These are phyloP conservation scores for Huntiella decipiens DNA, from an alignment of 2,329 filamentous ascomycete species.

Conservation along the genomic window DNA sequence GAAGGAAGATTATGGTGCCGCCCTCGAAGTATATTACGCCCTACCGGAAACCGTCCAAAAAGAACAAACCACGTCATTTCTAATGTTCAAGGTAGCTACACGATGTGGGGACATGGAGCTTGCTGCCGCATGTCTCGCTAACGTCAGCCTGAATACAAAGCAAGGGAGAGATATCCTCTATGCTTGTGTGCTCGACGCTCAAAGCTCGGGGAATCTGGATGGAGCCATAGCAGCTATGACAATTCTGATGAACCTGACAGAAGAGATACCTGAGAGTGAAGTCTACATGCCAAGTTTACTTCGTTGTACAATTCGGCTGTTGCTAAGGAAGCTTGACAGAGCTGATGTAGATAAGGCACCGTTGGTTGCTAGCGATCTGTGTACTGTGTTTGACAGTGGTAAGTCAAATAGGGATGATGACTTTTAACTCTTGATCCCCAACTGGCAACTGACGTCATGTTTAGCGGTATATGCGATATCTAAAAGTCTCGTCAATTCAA, in stretches of 20 bases:
- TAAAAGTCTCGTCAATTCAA: conserved; percentile 20
- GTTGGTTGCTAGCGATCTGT: conserved; percentile 29
- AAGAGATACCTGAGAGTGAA: conserved; percentile 12
- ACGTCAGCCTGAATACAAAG: conserved; percentile 36
- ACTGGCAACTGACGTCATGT: background rate
- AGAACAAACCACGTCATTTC: conserved; percentile 48
- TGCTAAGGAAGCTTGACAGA: conserved; percentile 24
- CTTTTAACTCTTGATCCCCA: background rate
- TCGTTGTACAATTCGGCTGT: conserved; percentile 33
- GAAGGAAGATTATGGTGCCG: conserved; percentile 31
- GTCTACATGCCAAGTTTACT: conserved; percentile 21
- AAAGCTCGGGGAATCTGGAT: conserved; percentile 40
- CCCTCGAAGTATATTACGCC: conserved; percentile 33
- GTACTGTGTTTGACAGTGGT: conserved; percentile 30
- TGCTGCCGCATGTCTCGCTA: conserved; percentile 44
- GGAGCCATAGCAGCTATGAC: conserved; percentile 29
- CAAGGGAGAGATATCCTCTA: conserved; percentile 43
- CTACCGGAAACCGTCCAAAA: conserved; percentile 40
- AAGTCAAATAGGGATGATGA: conserved; percentile 8
- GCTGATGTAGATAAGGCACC: conserved; percentile 13
- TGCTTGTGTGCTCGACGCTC: conserved; percentile 62
- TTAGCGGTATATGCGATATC: conserved; percentile 24
- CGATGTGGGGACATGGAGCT: conserved; percentile 34
- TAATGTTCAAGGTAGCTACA: conserved; percentile 58
- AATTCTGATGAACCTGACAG: conserved; percentile 17